Conservation (phyloP, 768 basidiomycete species). For the Calocera cornea region DNA sequence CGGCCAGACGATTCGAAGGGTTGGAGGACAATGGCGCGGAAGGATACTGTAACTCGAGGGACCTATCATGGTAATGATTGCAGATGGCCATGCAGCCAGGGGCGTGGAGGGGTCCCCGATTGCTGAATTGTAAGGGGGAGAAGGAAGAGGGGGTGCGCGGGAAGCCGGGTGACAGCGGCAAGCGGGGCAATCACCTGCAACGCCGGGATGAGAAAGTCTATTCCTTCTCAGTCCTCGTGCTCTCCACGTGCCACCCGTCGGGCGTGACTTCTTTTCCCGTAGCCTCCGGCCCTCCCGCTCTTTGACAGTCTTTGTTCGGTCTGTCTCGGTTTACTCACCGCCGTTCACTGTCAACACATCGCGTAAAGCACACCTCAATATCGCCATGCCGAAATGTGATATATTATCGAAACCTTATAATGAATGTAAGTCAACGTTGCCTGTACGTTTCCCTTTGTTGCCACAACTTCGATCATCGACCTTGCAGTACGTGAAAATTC, state of each 20-base stretch:
- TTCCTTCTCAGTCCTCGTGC: background rate
- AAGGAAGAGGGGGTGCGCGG: background rate
- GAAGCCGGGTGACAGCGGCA: background rate
- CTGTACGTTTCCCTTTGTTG: background rate
- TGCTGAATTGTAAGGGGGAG: background rate
- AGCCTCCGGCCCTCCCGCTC: background rate
- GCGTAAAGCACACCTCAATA: background rate
- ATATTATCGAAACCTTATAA: background rate
- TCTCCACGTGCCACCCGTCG: background rate
- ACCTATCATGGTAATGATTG: background rate
- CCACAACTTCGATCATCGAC: background rate
- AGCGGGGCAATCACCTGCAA: background rate
- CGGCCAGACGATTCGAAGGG: background rate
- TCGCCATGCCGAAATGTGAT: background rate
- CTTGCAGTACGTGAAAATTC: background rate
- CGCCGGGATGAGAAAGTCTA: background rate
- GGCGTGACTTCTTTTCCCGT: background rate
- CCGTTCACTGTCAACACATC: background rate
- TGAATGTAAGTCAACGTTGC: background rate
- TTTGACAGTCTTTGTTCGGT: background rate
- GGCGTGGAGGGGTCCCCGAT: background rate
- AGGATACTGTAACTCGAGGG: background rate
- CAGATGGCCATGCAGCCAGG: background rate
- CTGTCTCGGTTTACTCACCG: background rate
- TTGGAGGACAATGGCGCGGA: slow-evolving; percentile 3